phyloP scores from a whole-genome alignment of 2,329 filamentous ascomycete species.

The Trichoderma asperellum region DNA sequence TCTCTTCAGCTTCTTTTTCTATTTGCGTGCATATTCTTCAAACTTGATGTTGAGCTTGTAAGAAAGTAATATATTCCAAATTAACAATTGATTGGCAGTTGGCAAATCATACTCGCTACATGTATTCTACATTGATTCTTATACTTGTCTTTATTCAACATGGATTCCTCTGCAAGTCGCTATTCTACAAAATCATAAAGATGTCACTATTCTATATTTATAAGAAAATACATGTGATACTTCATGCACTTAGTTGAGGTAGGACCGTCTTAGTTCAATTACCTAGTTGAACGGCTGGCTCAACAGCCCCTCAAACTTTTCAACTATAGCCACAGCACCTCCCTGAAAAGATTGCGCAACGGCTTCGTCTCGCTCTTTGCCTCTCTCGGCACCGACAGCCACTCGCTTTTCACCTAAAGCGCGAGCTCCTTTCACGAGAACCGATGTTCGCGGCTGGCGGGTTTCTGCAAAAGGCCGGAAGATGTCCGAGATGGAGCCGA shows the following conservation, averaged over 20 bases:
- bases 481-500: conserved; percentile 22
- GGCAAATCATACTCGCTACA: background rate
- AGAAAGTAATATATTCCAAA: background rate
- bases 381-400: conserved; percentile 29
- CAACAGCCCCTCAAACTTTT: conserved; percentile 27
- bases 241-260: background rate
- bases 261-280: too few relatives aligned
- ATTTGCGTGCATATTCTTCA: background rate
- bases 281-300: conserved; percentile 23
- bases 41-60: background rate
- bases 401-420: conserved; percentile 32
- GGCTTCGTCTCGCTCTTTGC: conserved; percentile 26
- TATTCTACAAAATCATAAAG: background rate
- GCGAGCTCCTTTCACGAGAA: conserved; percentile 34
- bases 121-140: background rate
- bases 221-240: background rate
- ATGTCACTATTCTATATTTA: background rate
- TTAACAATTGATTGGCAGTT: background rate
- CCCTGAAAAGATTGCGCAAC: conserved; percentile 18
- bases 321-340: background rate
- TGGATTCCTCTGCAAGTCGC: background rate
- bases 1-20: background rate
- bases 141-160: background rate
- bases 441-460: conserved; percentile 34
- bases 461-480: conserved; percentile 31